Conservation (phyloP, 1,284 basidiomycete species). For the Naganishia albida region DNA sequence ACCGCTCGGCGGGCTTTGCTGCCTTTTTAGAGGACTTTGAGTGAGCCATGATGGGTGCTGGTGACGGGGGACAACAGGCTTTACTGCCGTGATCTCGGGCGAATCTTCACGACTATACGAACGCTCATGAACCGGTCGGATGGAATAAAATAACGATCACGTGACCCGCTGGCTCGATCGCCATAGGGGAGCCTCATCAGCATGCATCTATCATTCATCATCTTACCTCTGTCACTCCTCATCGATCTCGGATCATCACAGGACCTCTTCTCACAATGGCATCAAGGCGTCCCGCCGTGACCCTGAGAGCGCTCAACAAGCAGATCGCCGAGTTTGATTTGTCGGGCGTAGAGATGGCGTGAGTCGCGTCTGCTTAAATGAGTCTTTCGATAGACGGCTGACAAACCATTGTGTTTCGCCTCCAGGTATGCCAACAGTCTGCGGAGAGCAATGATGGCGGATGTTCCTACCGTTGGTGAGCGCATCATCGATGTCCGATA, state of each 20-base stretch:
- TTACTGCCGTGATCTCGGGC: not conserved
- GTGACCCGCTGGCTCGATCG: conserved; percentile 18
- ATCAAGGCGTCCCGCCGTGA: conserved; percentile 26
- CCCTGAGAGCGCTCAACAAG: conserved; percentile 60
- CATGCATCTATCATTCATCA: not conserved
- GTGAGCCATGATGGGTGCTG: conserved; percentile 8
- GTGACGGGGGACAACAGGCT: not conserved
- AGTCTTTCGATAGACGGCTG: conserved; percentile 26
- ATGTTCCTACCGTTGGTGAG: conserved; percentile 88
- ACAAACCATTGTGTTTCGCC: not conserved
- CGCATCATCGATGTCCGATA: not conserved
- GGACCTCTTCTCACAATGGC: conserved; percentile 2
- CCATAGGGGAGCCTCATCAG: too few relatives aligned
- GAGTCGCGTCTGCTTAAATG: conserved; percentile 44
- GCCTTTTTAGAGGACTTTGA: conserved; percentile 8
- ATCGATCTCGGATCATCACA: not conserved
- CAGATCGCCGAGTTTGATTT: conserved; percentile 84
- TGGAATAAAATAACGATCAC: conserved; percentile 29
- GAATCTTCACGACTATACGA: not conserved
- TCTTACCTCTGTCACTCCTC: not conserved
- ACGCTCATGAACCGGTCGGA: conserved; percentile 4
- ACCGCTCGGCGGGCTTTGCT: not conserved
- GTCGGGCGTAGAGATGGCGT: conserved; percentile 90
- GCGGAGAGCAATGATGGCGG: conserved; percentile 88
- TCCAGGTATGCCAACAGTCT: conserved; percentile 81